Conservation (phyloP, 1,139 yeast species). For the Diutina rugosa region DNA sequence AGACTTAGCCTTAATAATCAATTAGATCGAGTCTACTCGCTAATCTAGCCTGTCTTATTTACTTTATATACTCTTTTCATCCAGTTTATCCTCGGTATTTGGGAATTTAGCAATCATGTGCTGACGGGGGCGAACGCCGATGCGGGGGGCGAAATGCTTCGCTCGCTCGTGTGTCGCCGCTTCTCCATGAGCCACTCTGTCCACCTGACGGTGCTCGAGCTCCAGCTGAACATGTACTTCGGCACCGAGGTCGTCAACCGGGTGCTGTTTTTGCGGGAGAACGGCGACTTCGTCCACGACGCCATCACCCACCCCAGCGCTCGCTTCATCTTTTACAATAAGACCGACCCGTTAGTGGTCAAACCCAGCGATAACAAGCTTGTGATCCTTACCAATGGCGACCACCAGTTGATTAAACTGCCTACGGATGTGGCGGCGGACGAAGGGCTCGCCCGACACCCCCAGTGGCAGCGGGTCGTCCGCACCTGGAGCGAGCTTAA, state of each 20-base stretch:
- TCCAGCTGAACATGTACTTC: slow-evolving; percentile 12
- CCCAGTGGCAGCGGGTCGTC: slow-evolving; percentile 5
- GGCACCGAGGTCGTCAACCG: slow-evolving; percentile 58
- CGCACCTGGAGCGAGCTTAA: slow-evolving; percentile 15
- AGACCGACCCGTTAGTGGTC: slow-evolving; percentile 24
- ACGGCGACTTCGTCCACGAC: slow-evolving; percentile 40
- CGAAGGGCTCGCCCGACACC: slow-evolving; percentile 9
- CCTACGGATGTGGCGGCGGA: slow-evolving; percentile 12
- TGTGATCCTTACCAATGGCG: slow-evolving; percentile 23
- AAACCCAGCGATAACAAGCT: slow-evolving; percentile 15
- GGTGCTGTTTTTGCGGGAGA: slow-evolving; percentile 66
- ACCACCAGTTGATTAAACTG: slow-evolving; percentile 7
- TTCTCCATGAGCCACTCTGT: neutral
- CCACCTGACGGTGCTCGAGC: neutral
- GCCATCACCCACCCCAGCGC: slow-evolving; percentile 42
- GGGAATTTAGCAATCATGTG: neutral
- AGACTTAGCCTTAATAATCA: too few species aligned
- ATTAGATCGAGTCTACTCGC: too few species aligned
- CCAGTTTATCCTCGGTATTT: too few species aligned
- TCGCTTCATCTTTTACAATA: slow-evolving; percentile 38
- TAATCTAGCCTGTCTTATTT: too few species aligned
- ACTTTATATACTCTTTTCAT: too few species aligned
- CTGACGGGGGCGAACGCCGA: neutral
- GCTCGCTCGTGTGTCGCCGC: neutral
- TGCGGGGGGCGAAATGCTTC: neutral